Base-by-base conservation (phyloP, 805 yeast species). In the Kuraishia borneana region DNA sequence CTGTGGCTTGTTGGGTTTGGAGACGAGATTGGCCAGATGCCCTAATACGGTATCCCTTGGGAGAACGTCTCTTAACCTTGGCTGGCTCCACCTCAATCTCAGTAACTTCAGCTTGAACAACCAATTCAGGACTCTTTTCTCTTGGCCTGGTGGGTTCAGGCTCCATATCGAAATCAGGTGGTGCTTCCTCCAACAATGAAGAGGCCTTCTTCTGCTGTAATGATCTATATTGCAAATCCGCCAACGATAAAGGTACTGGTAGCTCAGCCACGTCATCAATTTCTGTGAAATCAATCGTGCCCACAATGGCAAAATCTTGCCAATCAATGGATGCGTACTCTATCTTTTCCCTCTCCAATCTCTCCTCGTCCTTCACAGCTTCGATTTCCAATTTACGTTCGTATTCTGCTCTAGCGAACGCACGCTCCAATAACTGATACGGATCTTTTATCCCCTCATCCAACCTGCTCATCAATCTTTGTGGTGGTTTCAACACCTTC, bases 271-370 rank as follows among this genome's bases (percentile, higher is more conserved):
- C 70, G 39, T 66, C 63, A 50, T 78, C 87, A 5, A 71, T 54
- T 2, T 73, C 75, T 12, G 72, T 71, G 42, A 85, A 79, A 32
- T 67, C 74, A 10, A 87, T 63, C 2, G 78, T 73, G 33, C 76
- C 84, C 6, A 83, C 79, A 13, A 83, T 63, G 2, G 67, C 63
- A 48, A 88, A 89, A 41, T 82, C 83, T 36, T 77, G 76, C 98
- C 98, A 89, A 55, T 88, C 87, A 17, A 85, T 76, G 7, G 81
- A 70, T 0, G 88, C 84, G 55, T 68, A 83, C 28, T 70, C 76
- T 4, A 73, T 42, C 37, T 65, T 65, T 26, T 70, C 65, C 30
- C 51, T 42, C 30, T 49, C 53, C 33, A 35, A 51, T 40, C 39
- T 57, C 54, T 44, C 63, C 53, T 39, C 42, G 43, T 39, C 50